Conservation (phyloP, 2,329 filamentous ascomycete genomes). For the Bimuria novae-zelandiae region DNA sequence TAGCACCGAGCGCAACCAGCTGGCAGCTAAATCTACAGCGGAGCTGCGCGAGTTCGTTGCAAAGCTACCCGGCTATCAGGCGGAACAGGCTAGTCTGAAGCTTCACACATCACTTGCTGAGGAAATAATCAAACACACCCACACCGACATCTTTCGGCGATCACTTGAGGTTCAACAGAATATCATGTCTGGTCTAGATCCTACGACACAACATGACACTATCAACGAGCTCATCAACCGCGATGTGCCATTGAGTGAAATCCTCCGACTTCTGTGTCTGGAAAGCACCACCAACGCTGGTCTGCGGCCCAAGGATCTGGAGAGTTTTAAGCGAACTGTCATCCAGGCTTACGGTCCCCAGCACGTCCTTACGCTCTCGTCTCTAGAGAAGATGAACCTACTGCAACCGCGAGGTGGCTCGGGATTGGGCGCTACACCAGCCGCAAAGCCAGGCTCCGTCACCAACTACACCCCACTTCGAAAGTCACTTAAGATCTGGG, state of each 20-base stretch:
- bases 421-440: constrained; percentile 52
- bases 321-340: constrained; percentile 84
- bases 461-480: constrained; percentile 91
- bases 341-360: constrained; percentile 94
- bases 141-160: constrained; percentile 85
- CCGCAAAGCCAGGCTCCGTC: constrained; percentile 42
- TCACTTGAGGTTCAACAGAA: constrained; percentile 95
- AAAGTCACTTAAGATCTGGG: constrained; percentile 83
- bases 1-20: constrained; percentile 85
- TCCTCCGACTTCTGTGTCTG: constrained; percentile 84
- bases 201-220: constrained; percentile 83
- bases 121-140: constrained; percentile 92
- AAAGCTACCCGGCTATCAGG: constrained; percentile 88
- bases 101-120: constrained; percentile 90
- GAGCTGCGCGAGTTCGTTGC: constrained; percentile 96
- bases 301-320: constrained; percentile 84
- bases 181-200: constrained; percentile 86
- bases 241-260: constrained; percentile 76
- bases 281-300: constrained; percentile 91
- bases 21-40: constrained; percentile 79
- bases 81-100: constrained; percentile 90
- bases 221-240: constrained; percentile 95
- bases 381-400: constrained; percentile 86
- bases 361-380: constrained; percentile 85
- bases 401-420: constrained; percentile 64